These are phyloP conservation scores for Colletotrichum sp. DNA, from an alignment of 2,329 filamentous ascomycete species.

Conservation along the genomic window DNA sequence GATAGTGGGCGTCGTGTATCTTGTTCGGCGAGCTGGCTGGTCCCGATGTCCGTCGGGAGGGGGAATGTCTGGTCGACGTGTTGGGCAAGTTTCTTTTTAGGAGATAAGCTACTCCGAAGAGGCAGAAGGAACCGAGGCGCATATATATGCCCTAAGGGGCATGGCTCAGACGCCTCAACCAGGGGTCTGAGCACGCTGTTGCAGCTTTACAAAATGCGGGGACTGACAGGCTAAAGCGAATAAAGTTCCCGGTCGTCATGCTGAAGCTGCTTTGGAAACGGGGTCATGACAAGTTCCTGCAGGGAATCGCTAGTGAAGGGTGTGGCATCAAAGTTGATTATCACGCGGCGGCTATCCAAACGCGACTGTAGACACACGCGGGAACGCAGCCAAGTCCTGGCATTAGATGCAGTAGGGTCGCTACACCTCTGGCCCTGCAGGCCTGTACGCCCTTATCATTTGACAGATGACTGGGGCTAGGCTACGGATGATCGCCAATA, in stretches of 20 bases:
- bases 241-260: neutral
- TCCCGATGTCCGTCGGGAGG: neutral
- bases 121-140: conserved; percentile 1
- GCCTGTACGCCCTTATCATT: neutral
- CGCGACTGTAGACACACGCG: neutral
- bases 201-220: neutral
- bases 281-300: neutral
- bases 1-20: neutral
- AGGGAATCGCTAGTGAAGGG: neutral
- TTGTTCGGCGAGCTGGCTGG: neutral
- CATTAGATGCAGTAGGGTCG: neutral
- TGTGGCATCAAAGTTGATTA: neutral
- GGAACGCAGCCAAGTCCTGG: neutral
- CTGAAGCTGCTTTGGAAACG: neutral
- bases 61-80: neutral
- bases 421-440: neutral
- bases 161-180: neutral
- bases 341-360: neutral
- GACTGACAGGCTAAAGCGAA: neutral
- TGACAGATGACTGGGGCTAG: neutral
- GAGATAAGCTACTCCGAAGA: neutral
- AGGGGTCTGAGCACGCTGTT: neutral
- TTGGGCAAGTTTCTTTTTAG: neutral
- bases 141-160: conserved; percentile 16
- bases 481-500: neutral